A percentile compares a stretch with the other conserved stretches of the same genome.
Conservation (phyloP, 2,329 filamentous ascomycete genomes). For the Catunica adiposa region DNA sequence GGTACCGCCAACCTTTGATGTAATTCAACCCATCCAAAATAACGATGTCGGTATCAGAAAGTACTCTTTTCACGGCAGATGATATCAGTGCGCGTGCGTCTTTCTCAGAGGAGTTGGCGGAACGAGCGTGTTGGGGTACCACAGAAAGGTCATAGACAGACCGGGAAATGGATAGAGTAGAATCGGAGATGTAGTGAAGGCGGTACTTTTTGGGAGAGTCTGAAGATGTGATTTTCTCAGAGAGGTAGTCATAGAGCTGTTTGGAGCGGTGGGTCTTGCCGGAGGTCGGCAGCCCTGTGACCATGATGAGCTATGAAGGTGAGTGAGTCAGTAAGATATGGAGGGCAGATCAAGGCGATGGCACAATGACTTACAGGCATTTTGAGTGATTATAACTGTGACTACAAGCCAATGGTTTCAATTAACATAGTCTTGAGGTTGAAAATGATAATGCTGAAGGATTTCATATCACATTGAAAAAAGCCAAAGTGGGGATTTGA, state of each 20-base stretch:
- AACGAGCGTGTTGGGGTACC: conserved; percentile 43
- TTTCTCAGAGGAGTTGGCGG: conserved; percentile 62
- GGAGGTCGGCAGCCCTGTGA: conserved; percentile 50
- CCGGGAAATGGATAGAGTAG: conserved; percentile 51
- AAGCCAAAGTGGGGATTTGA: not conserved
- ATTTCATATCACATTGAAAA: not conserved
- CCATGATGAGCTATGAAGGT: conserved; percentile 20
- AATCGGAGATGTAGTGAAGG: conserved; percentile 59
- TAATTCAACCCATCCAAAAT: conserved; percentile 71
- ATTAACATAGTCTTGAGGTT: too few relatives aligned
- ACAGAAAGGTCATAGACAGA: conserved; percentile 48
- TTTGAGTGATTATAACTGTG: not conserved
- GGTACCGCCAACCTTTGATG: conserved; percentile 80
- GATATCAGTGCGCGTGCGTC: conserved; percentile 63
- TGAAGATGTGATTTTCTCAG: conserved; percentile 33
- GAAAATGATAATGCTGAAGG: not conserved
- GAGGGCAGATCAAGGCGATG: not conserved
- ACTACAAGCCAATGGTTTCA: too few relatives aligned
- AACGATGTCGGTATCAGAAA: conserved; percentile 58
- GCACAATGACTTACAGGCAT: conserved; percentile 9
- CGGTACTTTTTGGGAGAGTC: conserved; percentile 34
- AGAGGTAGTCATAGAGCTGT: conserved; percentile 50
- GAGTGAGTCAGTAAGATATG: not conserved
- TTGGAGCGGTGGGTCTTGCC: conserved; percentile 50
- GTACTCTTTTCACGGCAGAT: conserved; percentile 59